Conservation (phyloP, 768 basidiomycete genomes). For the Chalciporus piperatus region DNA sequence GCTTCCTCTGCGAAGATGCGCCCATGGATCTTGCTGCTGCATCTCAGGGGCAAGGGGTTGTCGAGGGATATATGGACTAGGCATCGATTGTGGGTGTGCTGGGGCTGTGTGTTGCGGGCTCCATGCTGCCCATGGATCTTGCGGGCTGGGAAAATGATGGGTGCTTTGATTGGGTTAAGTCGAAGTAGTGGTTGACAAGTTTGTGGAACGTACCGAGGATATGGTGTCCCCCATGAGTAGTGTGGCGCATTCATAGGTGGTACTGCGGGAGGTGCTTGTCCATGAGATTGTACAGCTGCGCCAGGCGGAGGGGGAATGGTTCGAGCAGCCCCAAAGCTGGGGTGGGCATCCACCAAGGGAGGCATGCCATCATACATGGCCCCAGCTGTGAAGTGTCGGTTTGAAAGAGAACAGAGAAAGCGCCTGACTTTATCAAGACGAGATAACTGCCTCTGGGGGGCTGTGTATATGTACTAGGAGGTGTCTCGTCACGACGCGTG, state of each 20-base stretch:
- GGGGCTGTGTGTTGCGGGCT: not conserved
- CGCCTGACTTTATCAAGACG: conserved; percentile 14
- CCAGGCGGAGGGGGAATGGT: conserved; percentile 26
- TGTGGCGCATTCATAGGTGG: conserved; percentile 5
- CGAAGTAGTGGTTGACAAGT: not conserved
- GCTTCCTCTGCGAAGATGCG: conserved; percentile 4
- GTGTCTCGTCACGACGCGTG: not conserved
- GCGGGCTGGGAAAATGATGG: conserved; percentile 10
- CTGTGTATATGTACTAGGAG: conserved; percentile 3
- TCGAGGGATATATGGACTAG: conserved; percentile 31
- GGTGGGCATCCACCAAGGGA: conserved; percentile 20
- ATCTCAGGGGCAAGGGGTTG: conserved; percentile 14
- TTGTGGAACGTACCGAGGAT: conserved; percentile 11
- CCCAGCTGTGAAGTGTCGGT: conserved; percentile 14
- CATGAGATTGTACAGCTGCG: conserved; percentile 12
- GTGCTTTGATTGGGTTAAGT: conserved; percentile 1
- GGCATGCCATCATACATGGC: conserved; percentile 28
- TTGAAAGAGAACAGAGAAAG: not conserved
- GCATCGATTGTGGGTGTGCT: conserved; percentile 18
- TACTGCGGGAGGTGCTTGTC: conserved; percentile 12
- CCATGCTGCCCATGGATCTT: conserved; percentile 15
- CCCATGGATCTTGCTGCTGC: conserved; percentile 10
- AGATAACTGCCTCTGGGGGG: conserved; percentile 15
- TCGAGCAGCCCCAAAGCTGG: not conserved
- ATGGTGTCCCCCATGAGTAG: conserved; percentile 16